Conservation (phyloP, 345 rosid species). For the Eucalyptus shirleyi region DNA sequence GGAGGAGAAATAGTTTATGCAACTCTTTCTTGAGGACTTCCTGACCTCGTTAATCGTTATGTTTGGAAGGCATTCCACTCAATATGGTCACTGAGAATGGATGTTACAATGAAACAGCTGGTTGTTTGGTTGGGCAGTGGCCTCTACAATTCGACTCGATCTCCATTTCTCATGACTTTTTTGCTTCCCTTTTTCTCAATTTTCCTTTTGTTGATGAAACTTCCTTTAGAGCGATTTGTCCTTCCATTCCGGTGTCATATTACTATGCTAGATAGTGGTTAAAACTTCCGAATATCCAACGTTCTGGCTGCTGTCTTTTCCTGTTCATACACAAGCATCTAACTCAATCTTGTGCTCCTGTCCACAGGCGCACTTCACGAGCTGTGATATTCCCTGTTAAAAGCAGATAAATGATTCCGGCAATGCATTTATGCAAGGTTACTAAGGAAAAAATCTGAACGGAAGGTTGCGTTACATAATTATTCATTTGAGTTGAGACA, state of each 20-base stretch:
- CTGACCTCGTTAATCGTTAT: not conserved
- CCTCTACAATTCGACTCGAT: not conserved
- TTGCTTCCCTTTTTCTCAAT: not conserved
- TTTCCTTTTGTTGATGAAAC: not conserved
- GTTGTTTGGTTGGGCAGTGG: not conserved
- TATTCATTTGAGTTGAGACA: not conserved
- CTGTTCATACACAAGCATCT: not conserved
- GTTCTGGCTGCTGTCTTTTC: not conserved
- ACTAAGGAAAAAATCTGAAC: not conserved
- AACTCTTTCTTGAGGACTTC: not conserved
- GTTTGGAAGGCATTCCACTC: not conserved
- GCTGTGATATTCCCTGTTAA: constrained; percentile 45
- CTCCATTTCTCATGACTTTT: not conserved
- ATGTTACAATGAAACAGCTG: not conserved
- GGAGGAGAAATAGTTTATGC: not conserved
- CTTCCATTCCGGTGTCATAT: constrained; percentile 20
- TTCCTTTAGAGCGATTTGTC: constrained; percentile 13
- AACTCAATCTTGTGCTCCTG: constrained; percentile 30
- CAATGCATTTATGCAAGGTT: not conserved
- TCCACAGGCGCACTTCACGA: constrained; percentile 47
- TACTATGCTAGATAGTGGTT: not conserved
- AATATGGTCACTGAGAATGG: not conserved
- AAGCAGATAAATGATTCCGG: not conserved
- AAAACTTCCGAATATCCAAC: constrained; percentile 7
- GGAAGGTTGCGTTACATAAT: not conserved